Evolutionary conservation across 495 filamentous ascomycete genomes (phyloP), one percentile per base, ranked within the genome.

Genomic region (Halenospora varia): DNA sequence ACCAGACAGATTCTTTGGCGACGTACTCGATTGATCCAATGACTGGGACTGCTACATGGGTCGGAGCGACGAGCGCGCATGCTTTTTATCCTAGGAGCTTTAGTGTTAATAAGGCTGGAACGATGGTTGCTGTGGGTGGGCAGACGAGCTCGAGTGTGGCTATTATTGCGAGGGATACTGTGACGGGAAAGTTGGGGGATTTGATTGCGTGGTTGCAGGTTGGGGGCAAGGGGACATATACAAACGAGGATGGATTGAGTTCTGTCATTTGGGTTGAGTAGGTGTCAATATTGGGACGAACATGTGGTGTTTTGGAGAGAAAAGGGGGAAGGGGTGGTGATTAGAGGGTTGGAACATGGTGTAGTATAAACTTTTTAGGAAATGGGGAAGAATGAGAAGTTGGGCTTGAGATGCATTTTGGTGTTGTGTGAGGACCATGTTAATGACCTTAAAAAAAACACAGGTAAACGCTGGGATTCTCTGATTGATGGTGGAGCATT

Each of bases 81-180:
- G 87, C 85, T 2, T 63, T 71, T 8, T 71, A 75, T 47, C 87
- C 88, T 3, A 72, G 87, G 45, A 83, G 85, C 20, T 82, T 89
- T 65, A 79, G 76, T 39, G 70, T 90, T 62, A 88, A 84, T 60
- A 75, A 74, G 55, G 78, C 74, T 4, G 86, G 86, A 2, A 77
- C 77, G 61, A 66, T 83, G 45, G 71, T 86, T 2, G 84, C 82
- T 0, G 75, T 84, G 49, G 84, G 81, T 20, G 74, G 83, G 52
- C 83, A 87, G 69, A 74, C 64, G 64, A 3, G 77, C 77, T 45
- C 73, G 42, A 82, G 74, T 45, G 80, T 87, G 10, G 82, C 76
- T 3, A 67, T 89, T 61, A 78, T 88, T 52, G 64, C 72, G 62
- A 72, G 85, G 11, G 79, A 88, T 68, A 68, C 69, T 1, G 55